Percentiles rank a stretch among this genome's conserved stretches.
Evolutionary conservation across 2,329 filamentous ascomycete genomes (phyloP).

Genomic region (Cercospora citrullina): DNA sequence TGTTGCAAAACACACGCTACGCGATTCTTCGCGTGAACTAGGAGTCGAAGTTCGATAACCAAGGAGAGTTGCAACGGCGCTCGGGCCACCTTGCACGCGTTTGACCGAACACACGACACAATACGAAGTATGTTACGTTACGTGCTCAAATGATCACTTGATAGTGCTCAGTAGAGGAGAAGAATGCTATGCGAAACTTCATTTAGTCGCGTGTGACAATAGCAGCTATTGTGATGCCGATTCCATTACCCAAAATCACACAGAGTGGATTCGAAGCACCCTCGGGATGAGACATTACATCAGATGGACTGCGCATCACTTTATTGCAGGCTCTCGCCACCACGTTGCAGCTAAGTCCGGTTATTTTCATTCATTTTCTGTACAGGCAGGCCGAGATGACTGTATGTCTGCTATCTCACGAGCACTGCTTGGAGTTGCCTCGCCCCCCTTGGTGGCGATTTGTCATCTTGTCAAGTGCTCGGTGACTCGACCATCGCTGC

Average conservation of each 20-base stretch:
- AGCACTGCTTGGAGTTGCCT: background rate
- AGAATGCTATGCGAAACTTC: background rate
- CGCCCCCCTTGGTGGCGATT: background rate
- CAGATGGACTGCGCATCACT: background rate
- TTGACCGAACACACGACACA: background rate
- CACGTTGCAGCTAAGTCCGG: background rate
- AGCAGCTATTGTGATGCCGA: background rate
- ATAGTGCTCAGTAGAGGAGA: background rate
- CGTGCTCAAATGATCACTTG: background rate
- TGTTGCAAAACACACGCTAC: conserved; percentile 13
- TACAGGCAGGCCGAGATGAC: conserved; percentile 3
- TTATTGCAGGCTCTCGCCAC: background rate
- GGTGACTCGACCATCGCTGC: background rate
- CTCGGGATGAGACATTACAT: conserved; percentile 8
- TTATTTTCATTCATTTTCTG: background rate
- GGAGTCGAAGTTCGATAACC: background rate
- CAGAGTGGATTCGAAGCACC: background rate
- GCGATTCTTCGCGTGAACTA: conserved; percentile 5
- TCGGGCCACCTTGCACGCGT: background rate
- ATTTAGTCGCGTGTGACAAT: background rate
- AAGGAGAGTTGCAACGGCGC: background rate
- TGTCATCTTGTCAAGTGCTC: background rate
- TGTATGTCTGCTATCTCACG: background rate
- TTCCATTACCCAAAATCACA: background rate
- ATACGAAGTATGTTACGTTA: background rate